Conservation (phyloP, 306 rosid species). For the Fagus sylvatica region DNA sequence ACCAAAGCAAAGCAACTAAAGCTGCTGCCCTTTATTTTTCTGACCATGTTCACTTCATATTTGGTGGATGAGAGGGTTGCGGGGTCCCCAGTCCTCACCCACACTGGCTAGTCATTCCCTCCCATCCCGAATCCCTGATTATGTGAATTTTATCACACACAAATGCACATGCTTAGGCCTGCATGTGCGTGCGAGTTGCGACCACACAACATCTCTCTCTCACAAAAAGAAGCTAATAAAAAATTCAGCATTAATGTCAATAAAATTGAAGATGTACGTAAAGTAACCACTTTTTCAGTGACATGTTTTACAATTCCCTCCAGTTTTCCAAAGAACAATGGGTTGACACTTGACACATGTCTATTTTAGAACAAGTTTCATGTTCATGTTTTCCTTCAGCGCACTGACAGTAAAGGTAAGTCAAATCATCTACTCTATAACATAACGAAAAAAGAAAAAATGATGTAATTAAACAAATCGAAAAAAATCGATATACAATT, state of each 20-base stretch:
- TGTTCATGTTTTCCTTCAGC: too few relatives aligned
- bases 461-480: too few relatives aligned
- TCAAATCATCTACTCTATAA: too few relatives aligned
- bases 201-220: not conserved
- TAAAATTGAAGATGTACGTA: constrained; percentile 16
- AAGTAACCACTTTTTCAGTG: not conserved
- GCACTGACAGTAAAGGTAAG: too few relatives aligned
- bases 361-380: too few relatives aligned
- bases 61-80: constrained; percentile 6
- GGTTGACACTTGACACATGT: too few relatives aligned
- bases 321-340: too few relatives aligned
- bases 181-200: too few relatives aligned
- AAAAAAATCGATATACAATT: too few relatives aligned
- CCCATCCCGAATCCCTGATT: not conserved
- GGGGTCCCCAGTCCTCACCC: constrained; percentile 9
- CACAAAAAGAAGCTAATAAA: not conserved
- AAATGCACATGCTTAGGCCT: not conserved
- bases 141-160: not conserved
- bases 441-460: too few relatives aligned
- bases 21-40: not conserved
- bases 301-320: not conserved
- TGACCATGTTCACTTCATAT: not conserved
- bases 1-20: not conserved
- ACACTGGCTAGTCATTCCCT: not conserved
- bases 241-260: not conserved